Conservation (phyloP, 169 alveolate genomes). For the Plasmodium adleri region DNA sequence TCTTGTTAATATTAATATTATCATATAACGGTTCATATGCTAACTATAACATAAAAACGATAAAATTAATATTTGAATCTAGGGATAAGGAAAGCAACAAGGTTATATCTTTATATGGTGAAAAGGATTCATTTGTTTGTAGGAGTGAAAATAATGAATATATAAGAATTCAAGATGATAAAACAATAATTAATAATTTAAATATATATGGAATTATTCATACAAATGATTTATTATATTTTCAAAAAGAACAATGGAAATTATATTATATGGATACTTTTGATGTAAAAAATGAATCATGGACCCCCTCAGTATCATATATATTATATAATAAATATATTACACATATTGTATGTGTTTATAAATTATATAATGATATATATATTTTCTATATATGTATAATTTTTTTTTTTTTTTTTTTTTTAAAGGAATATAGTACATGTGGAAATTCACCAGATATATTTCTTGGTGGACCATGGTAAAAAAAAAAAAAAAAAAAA, state of each 20-base stretch:
- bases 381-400: background rate
- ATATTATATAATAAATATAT: too few species aligned
- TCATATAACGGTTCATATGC: background rate
- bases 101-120: constrained; percentile 15
- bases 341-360: too few species aligned
- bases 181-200: constrained; percentile 31
- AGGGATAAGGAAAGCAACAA: constrained; percentile 18
- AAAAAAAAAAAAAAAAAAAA: constrained; percentile 10
- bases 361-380: too few species aligned
- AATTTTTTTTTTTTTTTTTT: background rate
- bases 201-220: constrained; percentile 57
- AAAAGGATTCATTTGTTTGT: constrained; percentile 17
- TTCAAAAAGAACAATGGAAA: constrained; percentile 43
- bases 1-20: too few species aligned
- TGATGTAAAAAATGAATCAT: constrained; percentile 35
- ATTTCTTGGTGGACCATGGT: constrained; percentile 75
- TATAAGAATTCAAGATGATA: constrained; percentile 33
- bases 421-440: constrained; percentile 47
- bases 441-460: constrained; percentile 67
- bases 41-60: constrained; percentile 50
- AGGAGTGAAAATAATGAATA: constrained; percentile 22
- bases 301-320: constrained; percentile 60
- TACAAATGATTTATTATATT: constrained; percentile 40
- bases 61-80: constrained; percentile 27
- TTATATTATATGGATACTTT: constrained; percentile 43